Base-by-base conservation (phyloP, 768 basidiomycete genomes). In the Boletus pseudo-olivaceus region DNA sequence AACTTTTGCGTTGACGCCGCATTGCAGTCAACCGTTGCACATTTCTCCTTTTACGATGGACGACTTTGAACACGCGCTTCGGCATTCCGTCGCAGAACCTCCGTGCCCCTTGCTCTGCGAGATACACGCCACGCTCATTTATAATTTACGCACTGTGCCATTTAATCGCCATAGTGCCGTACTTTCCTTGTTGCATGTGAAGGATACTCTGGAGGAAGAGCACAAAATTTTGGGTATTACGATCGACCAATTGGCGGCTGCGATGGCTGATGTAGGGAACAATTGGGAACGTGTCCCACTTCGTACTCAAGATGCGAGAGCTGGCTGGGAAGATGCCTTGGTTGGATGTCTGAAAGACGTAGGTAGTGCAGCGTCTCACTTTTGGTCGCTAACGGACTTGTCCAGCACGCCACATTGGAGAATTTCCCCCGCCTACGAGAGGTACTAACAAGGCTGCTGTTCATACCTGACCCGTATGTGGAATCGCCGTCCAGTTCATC, bases 251-350 rank as follows among this genome's bases (percentile, higher is more conserved):
- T 73, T 93, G 11, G 79, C 78, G 17, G 77, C 76, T 38, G 84
- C 84, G 26, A 84, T 90, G 81, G 84, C 85, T 34, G 89, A 90
- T 57, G 76, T 85, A 37, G 90, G 89, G n/a, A 89, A 88, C 64
- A 88, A 85, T 65, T 93, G 92, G 90, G 87, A 92, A 72, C 82
- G 85, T 48, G 80, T 88, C 4, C 85, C 88, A 27, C 71, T 92
- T 57, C 79, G 87, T 39, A 80, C 82, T 61, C 75, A 78, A 37
- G 93, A 95, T 62, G 81, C 83, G 26, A 82, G 93, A 41, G 81
- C 84, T 61, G 88, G 90, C 12, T 98, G 95, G 95, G 93, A 97
- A 71, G 91, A 93, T 59, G 88, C 91, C 15, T 77, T 97, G 20
- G 76, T 94, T 32, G 93, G 92, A 40, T 88, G 93, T 64, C 73